Percentiles rank a stretch among this genome's conserved stretches.
These are phyloP conservation scores for Phytopythium boreale DNA, from an alignment of 352 stramenopile genomes.

Conservation along the genomic window DNA sequence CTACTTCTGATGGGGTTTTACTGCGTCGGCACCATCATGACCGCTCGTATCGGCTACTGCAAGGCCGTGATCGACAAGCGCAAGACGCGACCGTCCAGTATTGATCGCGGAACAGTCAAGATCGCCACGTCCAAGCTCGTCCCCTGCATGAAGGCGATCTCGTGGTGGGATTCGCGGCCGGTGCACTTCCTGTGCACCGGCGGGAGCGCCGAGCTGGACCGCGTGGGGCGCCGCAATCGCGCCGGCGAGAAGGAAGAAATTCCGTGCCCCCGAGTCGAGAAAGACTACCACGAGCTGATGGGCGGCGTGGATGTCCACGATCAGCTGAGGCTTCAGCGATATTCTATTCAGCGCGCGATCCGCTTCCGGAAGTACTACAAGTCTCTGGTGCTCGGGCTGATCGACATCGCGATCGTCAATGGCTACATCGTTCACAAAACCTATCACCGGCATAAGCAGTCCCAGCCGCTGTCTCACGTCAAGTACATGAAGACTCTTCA, in stretches of 20 bases:
- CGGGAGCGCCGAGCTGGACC: constrained; percentile 6
- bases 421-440: constrained; percentile 18
- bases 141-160: constrained; percentile 8
- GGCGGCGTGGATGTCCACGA: constrained; percentile 12
- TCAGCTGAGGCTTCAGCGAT: constrained; percentile 15
- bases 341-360: constrained; percentile 8
- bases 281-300: constrained; percentile 17
- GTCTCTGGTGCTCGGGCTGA: constrained; percentile 11
- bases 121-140: constrained; percentile 2
- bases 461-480: constrained; percentile 4
- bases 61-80: constrained; percentile 13
- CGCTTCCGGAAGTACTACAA: constrained; percentile 22
- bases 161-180: constrained; percentile 9
- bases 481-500: constrained; percentile 15
- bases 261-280: constrained; percentile 2
- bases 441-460: constrained; percentile 10
- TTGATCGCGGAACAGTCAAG: constrained; percentile 3
- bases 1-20: constrained; percentile 14
- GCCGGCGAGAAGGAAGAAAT: constrained; percentile 6
- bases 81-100: neutral
- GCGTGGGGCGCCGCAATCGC: neutral
- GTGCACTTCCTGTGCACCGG: constrained; percentile 13
- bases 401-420: constrained; percentile 20
- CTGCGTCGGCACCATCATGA: constrained; percentile 13
- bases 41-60: constrained; percentile 12